Conservation (phyloP, 768 basidiomycete species). For the Chlorophyllum brunneum region DNA sequence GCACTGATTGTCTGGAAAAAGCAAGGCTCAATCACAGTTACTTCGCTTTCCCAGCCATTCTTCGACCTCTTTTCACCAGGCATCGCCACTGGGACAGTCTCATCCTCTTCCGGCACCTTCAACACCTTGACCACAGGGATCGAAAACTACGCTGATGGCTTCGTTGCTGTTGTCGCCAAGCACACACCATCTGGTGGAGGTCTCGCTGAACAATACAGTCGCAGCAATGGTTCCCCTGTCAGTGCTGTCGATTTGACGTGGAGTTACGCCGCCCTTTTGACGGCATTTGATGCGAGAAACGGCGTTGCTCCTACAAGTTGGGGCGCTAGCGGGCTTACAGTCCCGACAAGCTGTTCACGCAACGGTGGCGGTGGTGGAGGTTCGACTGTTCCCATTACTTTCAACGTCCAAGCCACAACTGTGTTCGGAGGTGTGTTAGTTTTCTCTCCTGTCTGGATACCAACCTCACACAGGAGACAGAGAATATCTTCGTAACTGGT, state of each 20-base stretch:
- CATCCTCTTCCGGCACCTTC: conserved; percentile 42
- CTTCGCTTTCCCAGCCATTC: conserved; percentile 61
- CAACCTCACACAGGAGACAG: conserved; percentile 26
- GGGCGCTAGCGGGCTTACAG: conserved; percentile 58
- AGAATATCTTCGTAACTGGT: conserved; percentile 68
- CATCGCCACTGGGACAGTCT: conserved; percentile 50
- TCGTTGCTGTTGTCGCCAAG: conserved; percentile 49
- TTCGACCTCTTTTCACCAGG: conserved; percentile 55
- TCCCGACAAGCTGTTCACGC: conserved; percentile 40
- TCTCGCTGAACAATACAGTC: conserved; percentile 62
- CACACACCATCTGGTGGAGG: conserved; percentile 61
- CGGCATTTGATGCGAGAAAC: conserved; percentile 48
- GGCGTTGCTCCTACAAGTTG: conserved; percentile 50
- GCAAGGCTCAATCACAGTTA: conserved; percentile 48
- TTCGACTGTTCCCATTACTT: conserved; percentile 48
- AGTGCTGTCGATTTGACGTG: conserved; percentile 71
- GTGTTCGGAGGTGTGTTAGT: conserved; percentile 47
- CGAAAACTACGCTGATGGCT: conserved; percentile 60
- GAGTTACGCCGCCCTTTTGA: conserved; percentile 71
- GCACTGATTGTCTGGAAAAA: conserved; percentile 62
- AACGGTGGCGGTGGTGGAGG: conserved; percentile 14
- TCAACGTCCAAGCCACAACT: conserved; percentile 64
- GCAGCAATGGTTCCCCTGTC: conserved; percentile 42
- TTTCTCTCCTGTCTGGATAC: background rate
- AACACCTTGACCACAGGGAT: conserved; percentile 44